A percentile compares a stretch with the other conserved stretches of the same genome.
Conservation (phyloP, 169 alveolate genomes). For the Plasmodium falciparum region DNA sequence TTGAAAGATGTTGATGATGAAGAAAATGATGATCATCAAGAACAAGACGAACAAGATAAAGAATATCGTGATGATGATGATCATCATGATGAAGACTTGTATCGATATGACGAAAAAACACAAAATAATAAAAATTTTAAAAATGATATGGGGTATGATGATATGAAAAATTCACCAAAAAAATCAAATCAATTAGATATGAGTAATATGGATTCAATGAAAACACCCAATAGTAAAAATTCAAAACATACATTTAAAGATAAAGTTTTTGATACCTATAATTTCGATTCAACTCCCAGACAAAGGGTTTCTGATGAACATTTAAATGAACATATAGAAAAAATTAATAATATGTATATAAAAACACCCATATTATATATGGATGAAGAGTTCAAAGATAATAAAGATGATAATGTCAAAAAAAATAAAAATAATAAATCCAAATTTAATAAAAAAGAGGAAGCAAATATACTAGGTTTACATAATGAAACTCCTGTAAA, state of each 20-base stretch:
- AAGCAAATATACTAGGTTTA: not conserved
- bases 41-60: not conserved
- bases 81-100: too few relatives aligned
- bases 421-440: slow-evolving; percentile 20
- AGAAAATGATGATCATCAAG: not conserved
- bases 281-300: slow-evolving; percentile 59
- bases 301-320: slow-evolving; percentile 40
- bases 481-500: slow-evolving; percentile 66
- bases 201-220: slow-evolving; percentile 17
- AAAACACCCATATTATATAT: slow-evolving; percentile 56
- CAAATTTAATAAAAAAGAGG: slow-evolving; percentile 23
- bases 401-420: not conserved
- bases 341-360: slow-evolving; percentile 65
- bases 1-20: slow-evolving; percentile 45
- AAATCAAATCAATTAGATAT: not conserved
- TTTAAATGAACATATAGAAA: slow-evolving; percentile 60
- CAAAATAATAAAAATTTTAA: not conserved
- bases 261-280: slow-evolving; percentile 24
- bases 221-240: slow-evolving; percentile 35
- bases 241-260: slow-evolving; percentile 10
- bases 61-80: not conserved
- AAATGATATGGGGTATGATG: not conserved
- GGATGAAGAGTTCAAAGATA: slow-evolving; percentile 16
- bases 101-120: not conserved
- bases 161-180: not conserved